phyloP scores from a whole-genome alignment of 306 rosid genomes.

The Acacia melanoxylon region DNA sequence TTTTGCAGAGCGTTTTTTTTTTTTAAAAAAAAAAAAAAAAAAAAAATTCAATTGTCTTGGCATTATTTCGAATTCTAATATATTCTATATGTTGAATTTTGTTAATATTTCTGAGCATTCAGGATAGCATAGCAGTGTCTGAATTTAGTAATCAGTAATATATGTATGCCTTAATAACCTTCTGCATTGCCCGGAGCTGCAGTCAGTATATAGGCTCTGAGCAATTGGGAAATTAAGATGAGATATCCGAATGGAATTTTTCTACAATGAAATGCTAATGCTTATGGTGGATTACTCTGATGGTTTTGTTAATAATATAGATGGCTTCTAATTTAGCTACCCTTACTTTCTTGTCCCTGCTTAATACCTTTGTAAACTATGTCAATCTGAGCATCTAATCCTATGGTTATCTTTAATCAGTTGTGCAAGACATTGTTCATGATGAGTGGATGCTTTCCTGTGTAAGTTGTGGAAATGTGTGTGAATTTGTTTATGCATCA shows the following conservation, averaged over 20 bases:
- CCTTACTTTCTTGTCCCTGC: background rate
- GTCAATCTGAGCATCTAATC: background rate
- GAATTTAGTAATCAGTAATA: no score
- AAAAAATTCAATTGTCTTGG: background rate
- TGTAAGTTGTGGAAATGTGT: background rate
- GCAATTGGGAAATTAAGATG: no score
- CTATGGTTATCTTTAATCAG: background rate
- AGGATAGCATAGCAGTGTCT: background rate
- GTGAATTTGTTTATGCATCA: conserved; percentile 2
- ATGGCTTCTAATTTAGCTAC: background rate
- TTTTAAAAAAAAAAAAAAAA: no score
- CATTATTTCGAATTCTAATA: background rate
- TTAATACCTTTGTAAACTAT: background rate
- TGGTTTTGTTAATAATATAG: background rate
- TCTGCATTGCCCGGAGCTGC: background rate
- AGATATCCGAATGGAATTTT: background rate
- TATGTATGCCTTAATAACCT: background rate
- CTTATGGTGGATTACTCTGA: background rate
- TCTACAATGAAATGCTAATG: background rate
- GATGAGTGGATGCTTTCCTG: background rate
- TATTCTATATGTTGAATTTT: background rate
- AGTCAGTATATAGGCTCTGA: no score
- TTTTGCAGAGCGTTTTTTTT: background rate
- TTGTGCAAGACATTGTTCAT: background rate
- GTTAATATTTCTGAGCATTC: background rate